Evolutionary conservation across 176 grass and related monocot genomes (phyloP).

Genomic region (Guadua angustifolia): DNA sequence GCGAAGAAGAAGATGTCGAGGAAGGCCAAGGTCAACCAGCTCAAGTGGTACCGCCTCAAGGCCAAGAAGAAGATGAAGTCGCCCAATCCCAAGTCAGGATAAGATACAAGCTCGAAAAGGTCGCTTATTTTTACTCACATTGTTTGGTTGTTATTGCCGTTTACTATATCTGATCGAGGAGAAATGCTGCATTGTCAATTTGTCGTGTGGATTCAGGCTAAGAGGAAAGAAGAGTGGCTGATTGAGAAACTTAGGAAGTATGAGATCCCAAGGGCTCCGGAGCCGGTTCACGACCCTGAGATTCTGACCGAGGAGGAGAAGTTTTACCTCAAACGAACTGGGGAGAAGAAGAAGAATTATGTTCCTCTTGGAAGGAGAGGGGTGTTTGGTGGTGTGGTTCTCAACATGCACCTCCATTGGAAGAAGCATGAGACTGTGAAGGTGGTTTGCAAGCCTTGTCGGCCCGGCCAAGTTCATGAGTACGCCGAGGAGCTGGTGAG

Average conservation of each 20-base stretch:
- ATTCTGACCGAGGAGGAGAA: conserved; percentile 76
- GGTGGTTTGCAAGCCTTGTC: conserved; percentile 71
- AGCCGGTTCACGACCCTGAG: conserved; percentile 67
- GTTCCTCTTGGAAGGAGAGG: conserved; percentile 76
- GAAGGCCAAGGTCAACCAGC: conserved; percentile 78
- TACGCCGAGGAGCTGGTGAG: conserved; percentile 60
- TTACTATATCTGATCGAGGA: background rate
- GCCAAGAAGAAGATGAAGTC: conserved; percentile 87
- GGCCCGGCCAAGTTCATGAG: conserved; percentile 69
- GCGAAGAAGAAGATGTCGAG: conserved; percentile 71
- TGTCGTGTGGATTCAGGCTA: conserved; percentile 50
- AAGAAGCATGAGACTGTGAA: conserved; percentile 82
- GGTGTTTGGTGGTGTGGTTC: conserved; percentile 79
- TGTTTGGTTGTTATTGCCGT: background rate
- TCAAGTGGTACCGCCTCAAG: conserved; percentile 77
- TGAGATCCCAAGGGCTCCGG: conserved; percentile 42
- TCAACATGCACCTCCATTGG: conserved; percentile 90
- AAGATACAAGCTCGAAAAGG: conserved; percentile 74
- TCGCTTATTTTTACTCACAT: background rate
- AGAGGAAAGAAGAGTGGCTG: conserved; percentile 85
- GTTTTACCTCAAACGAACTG: conserved; percentile 64
- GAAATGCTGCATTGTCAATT: conserved; percentile 14
- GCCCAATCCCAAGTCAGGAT: conserved; percentile 82
- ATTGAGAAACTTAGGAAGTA: conserved; percentile 88
- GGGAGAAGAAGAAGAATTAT: conserved; percentile 82